Percentiles rank a stretch among this genome's conserved stretches.
Evolutionary conservation across 306 rosid genomes (phyloP).

Genomic region (Betula pendula): DNA sequence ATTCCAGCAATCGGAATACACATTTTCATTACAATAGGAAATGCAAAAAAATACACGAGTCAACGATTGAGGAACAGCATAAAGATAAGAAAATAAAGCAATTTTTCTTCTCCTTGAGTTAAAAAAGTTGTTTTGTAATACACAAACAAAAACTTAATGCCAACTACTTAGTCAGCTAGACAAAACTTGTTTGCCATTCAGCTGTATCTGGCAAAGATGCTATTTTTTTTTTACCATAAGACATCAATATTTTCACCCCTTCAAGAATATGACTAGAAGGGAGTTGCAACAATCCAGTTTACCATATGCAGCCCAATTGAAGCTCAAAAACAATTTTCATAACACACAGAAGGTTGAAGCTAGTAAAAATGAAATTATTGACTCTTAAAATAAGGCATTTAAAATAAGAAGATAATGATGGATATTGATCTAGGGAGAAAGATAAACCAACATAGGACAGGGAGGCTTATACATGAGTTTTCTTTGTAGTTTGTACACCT

Average conservation of each 20-base stretch:
- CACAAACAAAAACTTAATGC: too few relatives aligned
- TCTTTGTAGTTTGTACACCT: neutral
- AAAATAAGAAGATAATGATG: too few relatives aligned
- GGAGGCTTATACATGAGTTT: neutral
- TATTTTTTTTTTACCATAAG: too few relatives aligned
- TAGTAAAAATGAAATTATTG: too few relatives aligned
- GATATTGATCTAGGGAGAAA: too few relatives aligned
- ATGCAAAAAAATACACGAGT: neutral
- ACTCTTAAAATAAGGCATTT: too few relatives aligned
- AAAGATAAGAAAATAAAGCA: neutral
- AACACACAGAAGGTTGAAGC: neutral
- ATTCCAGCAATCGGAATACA: constrained; percentile 18
- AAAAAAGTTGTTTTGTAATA: neutral
- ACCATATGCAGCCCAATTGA: too few relatives aligned
- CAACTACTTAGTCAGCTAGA: too few relatives aligned
- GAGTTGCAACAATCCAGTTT: neutral
- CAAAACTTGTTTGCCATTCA: too few relatives aligned
- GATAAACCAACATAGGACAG: too few relatives aligned
- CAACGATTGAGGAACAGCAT: neutral
- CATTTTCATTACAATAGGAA: neutral
- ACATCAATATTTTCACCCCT: neutral
- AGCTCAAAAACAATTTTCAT: neutral
- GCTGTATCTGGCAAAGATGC: too few relatives aligned
- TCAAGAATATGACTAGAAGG: neutral
- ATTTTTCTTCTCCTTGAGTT: neutral